Conservation (phyloP, 305 asterid genomes). For the Fraxinus angustifolia region DNA sequence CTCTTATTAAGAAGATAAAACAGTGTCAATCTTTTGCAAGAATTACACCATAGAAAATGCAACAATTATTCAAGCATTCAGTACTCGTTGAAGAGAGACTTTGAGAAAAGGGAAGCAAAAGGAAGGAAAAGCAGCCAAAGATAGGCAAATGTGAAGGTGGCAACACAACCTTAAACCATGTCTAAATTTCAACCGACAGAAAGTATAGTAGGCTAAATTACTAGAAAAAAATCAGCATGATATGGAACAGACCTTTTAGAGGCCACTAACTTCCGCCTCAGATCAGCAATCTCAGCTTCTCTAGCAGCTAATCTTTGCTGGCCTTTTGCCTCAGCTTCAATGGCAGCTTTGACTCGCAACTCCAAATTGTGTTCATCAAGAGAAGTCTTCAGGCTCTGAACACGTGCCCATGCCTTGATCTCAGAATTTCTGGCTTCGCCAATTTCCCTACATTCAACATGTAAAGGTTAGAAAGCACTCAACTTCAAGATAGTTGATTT, state of each 20-base stretch:
- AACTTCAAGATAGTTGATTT: not conserved
- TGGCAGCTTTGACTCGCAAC: conserved; percentile 82
- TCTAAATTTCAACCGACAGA: not conserved
- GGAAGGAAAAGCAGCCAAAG: conserved; percentile 13
- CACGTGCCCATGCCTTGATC: conserved; percentile 88
- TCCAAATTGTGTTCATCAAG: conserved; percentile 87
- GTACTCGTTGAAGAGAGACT: not conserved
- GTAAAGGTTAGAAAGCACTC: conserved; percentile 17
- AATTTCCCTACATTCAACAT: conserved; percentile 61
- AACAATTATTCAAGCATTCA: conserved; percentile 5
- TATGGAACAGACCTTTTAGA: conserved; percentile 59
- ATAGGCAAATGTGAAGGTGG: conserved; percentile 1
- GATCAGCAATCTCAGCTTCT: conserved; percentile 91
- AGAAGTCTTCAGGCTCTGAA: conserved; percentile 69
- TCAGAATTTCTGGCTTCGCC: conserved; percentile 72
- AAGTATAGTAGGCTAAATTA: not conserved
- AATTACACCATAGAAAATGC: conserved; percentile 5
- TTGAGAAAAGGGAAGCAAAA: conserved; percentile 6
- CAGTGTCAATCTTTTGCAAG: not conserved
- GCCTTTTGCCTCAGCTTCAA: conserved; percentile 89
- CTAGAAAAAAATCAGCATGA: conserved; percentile 1
- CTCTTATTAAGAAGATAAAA: not conserved
- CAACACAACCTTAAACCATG: not conserved
- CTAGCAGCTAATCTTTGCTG: conserved; percentile 94
- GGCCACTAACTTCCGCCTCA: conserved; percentile 71